Evolutionary conservation across 2,329 filamentous ascomycete genomes (phyloP).

Genomic region (Pseudomassariella vexata): DNA sequence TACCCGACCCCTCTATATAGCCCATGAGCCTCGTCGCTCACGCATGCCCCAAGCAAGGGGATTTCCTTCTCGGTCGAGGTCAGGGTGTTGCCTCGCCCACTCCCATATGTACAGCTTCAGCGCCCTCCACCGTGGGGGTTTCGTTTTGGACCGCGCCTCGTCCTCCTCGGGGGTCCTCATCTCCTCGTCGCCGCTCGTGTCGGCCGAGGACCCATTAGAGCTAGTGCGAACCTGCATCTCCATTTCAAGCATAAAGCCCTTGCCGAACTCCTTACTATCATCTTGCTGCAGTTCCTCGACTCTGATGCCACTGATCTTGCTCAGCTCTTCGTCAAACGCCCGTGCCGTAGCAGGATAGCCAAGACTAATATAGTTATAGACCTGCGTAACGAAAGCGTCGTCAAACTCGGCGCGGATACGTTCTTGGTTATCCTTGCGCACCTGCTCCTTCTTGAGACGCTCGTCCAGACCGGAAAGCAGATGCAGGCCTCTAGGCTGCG

Average conservation of each 20-base stretch:
- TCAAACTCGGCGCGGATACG: conserved; percentile 64
- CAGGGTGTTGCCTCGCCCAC: conserved; percentile 84
- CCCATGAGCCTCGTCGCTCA: conserved; percentile 67
- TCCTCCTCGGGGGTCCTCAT: conserved; percentile 32
- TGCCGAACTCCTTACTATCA: conserved; percentile 44
- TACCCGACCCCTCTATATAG: conserved; percentile 37
- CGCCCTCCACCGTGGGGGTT: conserved; percentile 68
- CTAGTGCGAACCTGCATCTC: conserved; percentile 28
- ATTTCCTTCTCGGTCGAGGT: conserved; percentile 53
- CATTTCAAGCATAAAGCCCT: conserved; percentile 66
- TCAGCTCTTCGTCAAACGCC: conserved; percentile 77
- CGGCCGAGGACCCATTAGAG: conserved; percentile 22
- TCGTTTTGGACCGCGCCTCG: conserved; percentile 36
- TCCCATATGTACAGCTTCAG: conserved; percentile 78
- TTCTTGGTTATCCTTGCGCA: conserved; percentile 42
- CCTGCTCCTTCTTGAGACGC: conserved; percentile 43
- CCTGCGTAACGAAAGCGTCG: conserved; percentile 84
- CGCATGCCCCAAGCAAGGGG: conserved; percentile 63
- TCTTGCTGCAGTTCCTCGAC: conserved; percentile 71
- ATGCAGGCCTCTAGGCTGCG: conserved; percentile 36
- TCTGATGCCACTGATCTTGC: conserved; percentile 69
- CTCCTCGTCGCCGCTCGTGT: conserved; percentile 19
- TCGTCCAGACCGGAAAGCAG: conserved; percentile 48
- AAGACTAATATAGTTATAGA: conserved; percentile 93
- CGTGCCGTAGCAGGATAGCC: conserved; percentile 84